Evolutionary conservation across 139 green algal genomes (phyloP).

Genomic region (Chlamydomonas sphaeroides): DNA sequence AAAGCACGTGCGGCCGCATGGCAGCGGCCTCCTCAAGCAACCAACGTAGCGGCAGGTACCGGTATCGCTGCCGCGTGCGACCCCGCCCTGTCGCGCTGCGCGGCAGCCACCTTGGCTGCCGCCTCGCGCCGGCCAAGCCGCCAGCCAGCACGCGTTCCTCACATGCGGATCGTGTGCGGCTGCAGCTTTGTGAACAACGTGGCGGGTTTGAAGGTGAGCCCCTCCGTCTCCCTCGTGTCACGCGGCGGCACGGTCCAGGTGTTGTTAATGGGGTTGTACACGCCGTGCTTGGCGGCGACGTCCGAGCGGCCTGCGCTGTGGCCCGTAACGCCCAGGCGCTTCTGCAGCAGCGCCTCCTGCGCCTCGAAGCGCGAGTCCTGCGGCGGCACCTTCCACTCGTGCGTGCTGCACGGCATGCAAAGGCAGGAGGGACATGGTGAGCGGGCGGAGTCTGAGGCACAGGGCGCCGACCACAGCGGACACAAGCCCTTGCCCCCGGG

Average conservation of each 20-base stretch:
- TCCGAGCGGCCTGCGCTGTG: not conserved
- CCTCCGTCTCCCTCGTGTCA: conserved; percentile 31
- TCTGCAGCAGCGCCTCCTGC: conserved; percentile 5
- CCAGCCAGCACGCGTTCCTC: too few relatives aligned
- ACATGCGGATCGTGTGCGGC: conserved; percentile 42
- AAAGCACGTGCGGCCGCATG: too few relatives aligned
- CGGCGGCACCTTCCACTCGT: conserved; percentile 29
- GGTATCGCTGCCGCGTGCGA: too few relatives aligned
- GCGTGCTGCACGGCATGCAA: too few relatives aligned
- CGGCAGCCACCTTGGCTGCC: too few relatives aligned
- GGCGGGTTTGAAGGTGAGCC: conserved; percentile 53
- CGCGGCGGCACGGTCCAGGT: conserved; percentile 48
- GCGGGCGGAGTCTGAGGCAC: too few relatives aligned
- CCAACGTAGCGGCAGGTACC: too few relatives aligned
- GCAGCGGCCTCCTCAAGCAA: too few relatives aligned
- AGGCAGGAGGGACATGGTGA: not conserved
- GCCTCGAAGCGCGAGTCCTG: not conserved
- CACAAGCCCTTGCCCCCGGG: too few relatives aligned
- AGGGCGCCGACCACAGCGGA: too few relatives aligned
- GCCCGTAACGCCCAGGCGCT: conserved; percentile 22
- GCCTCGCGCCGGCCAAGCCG: too few relatives aligned
- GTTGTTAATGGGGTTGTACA: conserved; percentile 66
- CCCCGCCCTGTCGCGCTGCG: too few relatives aligned
- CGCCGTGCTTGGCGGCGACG: conserved; percentile 12
- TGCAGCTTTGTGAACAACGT: conserved; percentile 45